A percentile compares a stretch with the other conserved stretches of the same genome.
Conservation (phyloP, 2,329 filamentous ascomycete species). For the Colletotrichum siamense region DNA sequence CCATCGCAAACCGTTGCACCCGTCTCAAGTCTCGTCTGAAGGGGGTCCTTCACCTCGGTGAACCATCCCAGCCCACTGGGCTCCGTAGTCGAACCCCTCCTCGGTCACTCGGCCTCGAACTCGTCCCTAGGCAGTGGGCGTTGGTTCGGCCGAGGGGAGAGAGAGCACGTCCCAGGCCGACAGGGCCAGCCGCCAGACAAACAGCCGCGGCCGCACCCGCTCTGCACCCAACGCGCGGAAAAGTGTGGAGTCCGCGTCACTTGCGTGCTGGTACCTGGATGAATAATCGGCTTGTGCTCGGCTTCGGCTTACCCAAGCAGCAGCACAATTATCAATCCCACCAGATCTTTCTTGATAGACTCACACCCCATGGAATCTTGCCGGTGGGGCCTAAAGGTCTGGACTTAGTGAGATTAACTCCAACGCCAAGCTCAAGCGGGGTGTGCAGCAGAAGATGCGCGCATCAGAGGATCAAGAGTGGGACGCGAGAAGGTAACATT, state of each 20-base stretch:
- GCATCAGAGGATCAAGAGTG: not conserved
- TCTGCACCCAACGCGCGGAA: not conserved
- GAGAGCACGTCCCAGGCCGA: not conserved
- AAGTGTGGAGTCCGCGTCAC: not conserved
- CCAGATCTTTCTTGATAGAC: not conserved
- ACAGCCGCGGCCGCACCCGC: not conserved
- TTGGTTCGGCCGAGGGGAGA: not conserved
- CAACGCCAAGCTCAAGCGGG: not conserved
- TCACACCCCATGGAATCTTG: not conserved
- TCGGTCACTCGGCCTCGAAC: not conserved
- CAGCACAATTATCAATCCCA: not conserved
- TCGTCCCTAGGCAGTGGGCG: not conserved
- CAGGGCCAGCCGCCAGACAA: not conserved
- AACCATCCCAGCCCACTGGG: not conserved
- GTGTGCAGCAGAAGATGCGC: not conserved
- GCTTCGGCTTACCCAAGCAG: slow-evolving; percentile 11
- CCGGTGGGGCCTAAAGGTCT: not conserved
- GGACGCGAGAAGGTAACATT: not conserved
- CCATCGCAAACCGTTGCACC: not conserved
- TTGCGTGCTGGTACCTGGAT: not conserved
- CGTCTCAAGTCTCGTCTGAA: not conserved
- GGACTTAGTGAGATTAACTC: slow-evolving; percentile 2
- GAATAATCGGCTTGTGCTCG: slow-evolving; percentile 2
- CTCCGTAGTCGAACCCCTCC: not conserved
- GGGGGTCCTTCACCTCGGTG: not conserved